Evolutionary conservation across 1,284 basidiomycete genomes (phyloP), one percentile per base, ranked within the genome.

Genomic region (Trichosporon sp.): DNA sequence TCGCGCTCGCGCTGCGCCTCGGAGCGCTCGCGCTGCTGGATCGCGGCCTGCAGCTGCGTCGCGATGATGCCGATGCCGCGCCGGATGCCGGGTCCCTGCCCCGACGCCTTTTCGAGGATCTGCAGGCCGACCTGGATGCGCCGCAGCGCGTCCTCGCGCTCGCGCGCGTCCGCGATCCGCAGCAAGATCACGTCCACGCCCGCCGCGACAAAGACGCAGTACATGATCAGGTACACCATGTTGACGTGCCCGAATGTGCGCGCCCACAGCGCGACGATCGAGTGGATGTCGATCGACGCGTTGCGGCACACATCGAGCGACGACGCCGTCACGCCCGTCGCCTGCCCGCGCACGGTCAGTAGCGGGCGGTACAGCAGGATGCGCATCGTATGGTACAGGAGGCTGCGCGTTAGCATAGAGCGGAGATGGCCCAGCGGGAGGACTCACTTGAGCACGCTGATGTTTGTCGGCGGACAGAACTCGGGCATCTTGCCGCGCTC

Each of bases 211-310:
- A 73, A 75, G 13, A 69, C 70, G 29, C 68, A 66, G 69, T 75
- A 75, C 70, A 73, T 73, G 64, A 71, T 67, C 64, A 75, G 58
- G 64, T 73, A 75, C 32, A 75, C 72, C 68, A 73, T 70, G 70
- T 75, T 75, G 68, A 75, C 65, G 66, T 73, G 65, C 34, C 74
- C 74, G 60, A 62, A 75, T 3, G 74, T 75, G n/a, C 69, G 25
- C 15, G 68, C 72, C 74, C 74, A 75, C 7, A 73, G 66, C 7
- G 68, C 67, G 23, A 75, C 58, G 53, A 75, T 72, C 9, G 65
- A 68, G 68, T 75, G 70, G 35, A 75, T 72, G 18, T 73, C 74
- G 25, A 75, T 73, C 1, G 70, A 69, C 12, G 68, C 69, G 21
- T 66, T 65, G 42, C 74, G 69, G 65, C 74, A 75, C 4, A 73